Conservation (phyloP, 371 early-diverging fungal species). For the Mycotypha africana region DNA sequence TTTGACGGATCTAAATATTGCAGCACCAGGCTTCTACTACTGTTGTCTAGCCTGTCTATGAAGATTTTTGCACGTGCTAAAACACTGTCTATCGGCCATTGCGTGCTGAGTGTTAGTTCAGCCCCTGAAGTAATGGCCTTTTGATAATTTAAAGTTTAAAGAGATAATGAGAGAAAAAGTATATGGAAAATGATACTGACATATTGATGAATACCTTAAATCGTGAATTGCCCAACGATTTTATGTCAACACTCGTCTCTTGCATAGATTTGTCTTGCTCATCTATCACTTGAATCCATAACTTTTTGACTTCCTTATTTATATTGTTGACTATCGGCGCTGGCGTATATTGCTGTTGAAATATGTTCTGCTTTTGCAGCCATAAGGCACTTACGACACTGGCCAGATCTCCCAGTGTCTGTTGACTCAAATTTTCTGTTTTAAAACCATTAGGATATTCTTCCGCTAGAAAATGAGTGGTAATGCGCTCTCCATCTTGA, state of each 20-base stretch:
- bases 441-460: slow-evolving; percentile 91
- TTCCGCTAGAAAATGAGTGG: slow-evolving; percentile 88
- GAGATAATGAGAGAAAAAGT: no score
- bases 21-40: no score
- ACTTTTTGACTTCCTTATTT: slow-evolving; percentile 31
- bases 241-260: slow-evolving; percentile 1
- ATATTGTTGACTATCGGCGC: no score
- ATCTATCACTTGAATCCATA: slow-evolving; percentile 53
- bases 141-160: no score
- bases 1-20: slow-evolving; percentile 77
- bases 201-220: no score
- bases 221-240: background rate
- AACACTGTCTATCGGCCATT: slow-evolving; percentile 75
- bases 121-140: background rate
- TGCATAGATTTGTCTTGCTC: slow-evolving; percentile 30
- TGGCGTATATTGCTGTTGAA: background rate
- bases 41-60: no score
- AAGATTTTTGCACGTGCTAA: slow-evolving; percentile 59
- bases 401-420: slow-evolving; percentile 52
- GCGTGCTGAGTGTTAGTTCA: slow-evolving; percentile 26
- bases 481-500: slow-evolving; percentile 62
- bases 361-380: slow-evolving; percentile 16
- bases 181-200: no score
- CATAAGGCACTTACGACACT: slow-evolving; percentile 64
- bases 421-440: slow-evolving; percentile 54